Conservation (phyloP, 441 rosid species). For the Gossypium trilobum region DNA sequence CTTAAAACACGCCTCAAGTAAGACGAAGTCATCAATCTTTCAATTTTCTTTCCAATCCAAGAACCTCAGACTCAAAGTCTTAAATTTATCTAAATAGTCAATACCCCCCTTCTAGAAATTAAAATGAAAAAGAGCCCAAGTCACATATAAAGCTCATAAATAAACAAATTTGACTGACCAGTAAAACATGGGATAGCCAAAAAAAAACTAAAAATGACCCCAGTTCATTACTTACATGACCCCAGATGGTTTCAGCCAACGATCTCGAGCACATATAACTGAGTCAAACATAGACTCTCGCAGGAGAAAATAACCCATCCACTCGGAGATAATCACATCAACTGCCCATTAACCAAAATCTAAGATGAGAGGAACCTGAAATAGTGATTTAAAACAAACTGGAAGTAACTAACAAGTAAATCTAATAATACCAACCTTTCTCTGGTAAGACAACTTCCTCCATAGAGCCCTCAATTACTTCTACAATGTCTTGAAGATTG, state of each 20-base stretch:
- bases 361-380: background rate
- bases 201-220: background rate
- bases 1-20: background rate
- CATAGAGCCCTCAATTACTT: constrained; percentile 76
- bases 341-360: constrained; percentile 40
- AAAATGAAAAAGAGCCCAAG: background rate
- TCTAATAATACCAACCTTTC: constrained; percentile 41
- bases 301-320: constrained; percentile 98
- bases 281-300: constrained; percentile 99
- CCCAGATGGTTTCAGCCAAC: constrained; percentile 88
- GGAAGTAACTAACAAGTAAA: background rate
- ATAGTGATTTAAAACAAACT: background rate
- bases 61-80: background rate
- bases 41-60: background rate
- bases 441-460: constrained; percentile 81
- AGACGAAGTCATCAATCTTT: background rate
- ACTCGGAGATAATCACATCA: constrained; percentile 94
- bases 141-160: background rate
- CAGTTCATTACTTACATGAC: constrained; percentile 53
- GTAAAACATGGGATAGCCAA: background rate
- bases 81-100: background rate
- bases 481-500: constrained; percentile 58
- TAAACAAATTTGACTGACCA: background rate
- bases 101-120: background rate
- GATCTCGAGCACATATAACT: constrained; percentile 89